Conservation (phyloP, 1,284 basidiomycete species). For the Ganoderma meredithae region DNA sequence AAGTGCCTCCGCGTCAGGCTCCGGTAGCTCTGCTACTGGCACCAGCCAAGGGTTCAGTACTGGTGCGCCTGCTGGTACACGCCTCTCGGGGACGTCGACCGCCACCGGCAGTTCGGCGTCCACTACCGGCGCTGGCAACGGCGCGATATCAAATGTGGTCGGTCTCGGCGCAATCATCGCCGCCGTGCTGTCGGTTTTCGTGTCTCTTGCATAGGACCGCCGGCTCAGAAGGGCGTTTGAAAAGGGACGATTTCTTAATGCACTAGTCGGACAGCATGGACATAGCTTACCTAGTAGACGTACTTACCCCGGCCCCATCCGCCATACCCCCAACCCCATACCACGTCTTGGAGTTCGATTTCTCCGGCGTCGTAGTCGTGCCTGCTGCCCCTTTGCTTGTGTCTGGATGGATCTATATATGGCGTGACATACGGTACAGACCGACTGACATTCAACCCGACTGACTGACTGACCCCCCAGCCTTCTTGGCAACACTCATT, state of each 20-base stretch:
- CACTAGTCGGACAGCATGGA: conserved; percentile 4
- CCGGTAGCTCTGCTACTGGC: conserved; percentile 9
- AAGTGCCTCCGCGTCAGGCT: conserved; percentile 16
- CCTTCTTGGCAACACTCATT: conserved; percentile 7
- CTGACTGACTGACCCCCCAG: background rate
- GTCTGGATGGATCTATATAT: conserved; percentile 5
- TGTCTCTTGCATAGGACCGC: background rate
- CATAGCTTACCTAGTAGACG: background rate
- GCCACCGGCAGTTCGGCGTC: conserved; percentile 17
- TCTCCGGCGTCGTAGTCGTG: background rate
- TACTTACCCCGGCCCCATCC: background rate
- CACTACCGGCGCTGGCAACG: conserved; percentile 19
- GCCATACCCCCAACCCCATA: background rate
- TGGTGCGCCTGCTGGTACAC: conserved; percentile 4
- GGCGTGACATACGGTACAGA: conserved; percentile 11
- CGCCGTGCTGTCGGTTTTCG: conserved; percentile 23
- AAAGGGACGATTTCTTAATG: conserved; percentile 1
- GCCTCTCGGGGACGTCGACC: background rate
- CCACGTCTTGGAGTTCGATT: background rate
- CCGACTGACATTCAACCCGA: background rate
- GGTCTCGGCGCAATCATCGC: conserved; percentile 18
- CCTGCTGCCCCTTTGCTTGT: conserved; percentile 4
- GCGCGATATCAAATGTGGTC: conserved; percentile 20
- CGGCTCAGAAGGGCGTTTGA: background rate
- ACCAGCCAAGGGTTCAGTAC: background rate